Evolutionary conservation across 2,329 filamentous ascomycete genomes (phyloP).

Genomic region (Cytospora schulzeri): DNA sequence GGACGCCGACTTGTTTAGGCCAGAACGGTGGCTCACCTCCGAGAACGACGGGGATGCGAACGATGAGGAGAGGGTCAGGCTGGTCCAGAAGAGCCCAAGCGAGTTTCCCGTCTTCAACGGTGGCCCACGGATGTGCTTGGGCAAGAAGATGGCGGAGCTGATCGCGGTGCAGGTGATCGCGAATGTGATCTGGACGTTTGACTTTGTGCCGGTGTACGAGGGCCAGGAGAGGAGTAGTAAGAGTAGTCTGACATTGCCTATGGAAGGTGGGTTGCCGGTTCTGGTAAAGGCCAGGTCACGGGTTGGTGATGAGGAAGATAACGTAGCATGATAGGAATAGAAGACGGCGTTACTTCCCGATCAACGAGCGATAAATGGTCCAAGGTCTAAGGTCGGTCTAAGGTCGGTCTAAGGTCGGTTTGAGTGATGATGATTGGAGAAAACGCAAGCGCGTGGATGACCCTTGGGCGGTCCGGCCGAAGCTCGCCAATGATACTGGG

Average conservation of each 20-base stretch:
- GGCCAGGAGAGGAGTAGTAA: constrained; percentile 53
- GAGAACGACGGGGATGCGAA: neutral
- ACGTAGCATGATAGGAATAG: neutral
- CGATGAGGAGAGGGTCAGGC: constrained; percentile 27
- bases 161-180: constrained; percentile 60
- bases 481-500: neutral
- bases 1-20: constrained; percentile 57
- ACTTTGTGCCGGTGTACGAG: constrained; percentile 49
- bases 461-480: no score
- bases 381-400: neutral
- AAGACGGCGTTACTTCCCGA: no score
- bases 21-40: constrained; percentile 55
- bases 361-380: neutral
- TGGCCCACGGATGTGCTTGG: constrained; percentile 61
- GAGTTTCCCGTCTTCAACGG: constrained; percentile 69
- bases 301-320: constrained; percentile 1
- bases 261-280: constrained; percentile 61
- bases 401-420: no score
- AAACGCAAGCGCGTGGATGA: neutral
- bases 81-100: constrained; percentile 49
- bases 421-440: no score
- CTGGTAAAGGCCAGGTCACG: constrained; percentile 35
- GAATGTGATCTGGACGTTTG: constrained; percentile 50
- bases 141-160: constrained; percentile 65
- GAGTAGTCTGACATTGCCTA: constrained; percentile 65